Base-by-base conservation (phyloP, 768 basidiomycete genomes). In the Collybiopsis luxurians region DNA sequence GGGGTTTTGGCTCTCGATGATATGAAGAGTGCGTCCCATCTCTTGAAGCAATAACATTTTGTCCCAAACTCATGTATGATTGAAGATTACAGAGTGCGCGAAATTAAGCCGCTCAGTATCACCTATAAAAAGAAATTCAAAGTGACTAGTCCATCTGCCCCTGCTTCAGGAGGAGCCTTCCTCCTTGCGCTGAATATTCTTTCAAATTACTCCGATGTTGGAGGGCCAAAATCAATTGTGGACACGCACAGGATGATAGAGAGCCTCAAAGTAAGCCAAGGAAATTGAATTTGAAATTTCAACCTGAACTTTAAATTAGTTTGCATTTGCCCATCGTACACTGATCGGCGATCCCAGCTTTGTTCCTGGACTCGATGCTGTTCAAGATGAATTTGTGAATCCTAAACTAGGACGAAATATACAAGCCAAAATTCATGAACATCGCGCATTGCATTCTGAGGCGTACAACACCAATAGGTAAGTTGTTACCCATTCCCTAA, bases 1-100 rank as follows among this genome's bases (percentile, higher is more conserved):
- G 64, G 64, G 2, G 63, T 65, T 48, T 44, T 65, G 19, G 59
- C 62, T 10, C 45, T 56, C 9, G 31, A 53, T 30, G 61, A 61
- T 31, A 51, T 64, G 0, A 56, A 56, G 46, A 47, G 55, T 56
- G 27, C 55, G 42, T n/a, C n/a, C n/a, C n/a, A n/a, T n/a, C n/a
- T n/a, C n/a, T n/a, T n/a, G n/a, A n/a, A n/a, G n/a, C n/a, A n/a
- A n/a, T n/a, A n/a, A n/a, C n/a, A n/a, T n/a, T n/a, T n/a, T n/a
- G n/a, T n/a, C n/a, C n/a, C n/a, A n/a, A n/a, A n/a, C n/a, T n/a
- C n/a, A n/a, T n/a, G n/a, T n/a, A n/a, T n/a, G n/a, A n/a, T n/a
- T n/a, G n/a, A n/a, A 56, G 55, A 56, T 38, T 56, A 24, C 34
- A 26, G 34, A 39, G 45, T 56, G 3, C 19, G 27, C 15, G 30